Conservation (phyloP, 495 filamentous ascomycete species). For the Xylaria castorea region DNA sequence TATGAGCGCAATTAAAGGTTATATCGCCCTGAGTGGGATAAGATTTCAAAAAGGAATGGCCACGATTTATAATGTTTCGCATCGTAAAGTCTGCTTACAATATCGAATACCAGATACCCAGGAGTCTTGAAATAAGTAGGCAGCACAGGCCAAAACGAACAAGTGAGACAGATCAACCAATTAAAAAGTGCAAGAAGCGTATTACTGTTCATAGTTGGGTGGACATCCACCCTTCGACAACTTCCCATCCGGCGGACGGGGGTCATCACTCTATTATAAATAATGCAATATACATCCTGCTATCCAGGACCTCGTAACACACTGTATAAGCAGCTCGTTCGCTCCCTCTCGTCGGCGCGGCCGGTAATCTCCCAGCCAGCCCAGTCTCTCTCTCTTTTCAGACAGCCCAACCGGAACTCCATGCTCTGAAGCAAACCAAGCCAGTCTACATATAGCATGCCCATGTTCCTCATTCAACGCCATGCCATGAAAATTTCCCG, state of each 20-base stretch:
- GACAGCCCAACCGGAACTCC: slow-evolving; percentile 6
- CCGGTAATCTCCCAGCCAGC: background rate
- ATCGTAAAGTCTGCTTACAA: too few relatives aligned
- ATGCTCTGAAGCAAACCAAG: slow-evolving; percentile 10
- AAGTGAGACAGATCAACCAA: background rate
- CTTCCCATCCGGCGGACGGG: background rate
- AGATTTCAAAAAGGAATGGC: too few relatives aligned
- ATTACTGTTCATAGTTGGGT: background rate
- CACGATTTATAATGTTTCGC: too few relatives aligned
- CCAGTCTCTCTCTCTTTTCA: background rate
- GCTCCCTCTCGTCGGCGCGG: background rate
- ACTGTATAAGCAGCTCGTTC: background rate
- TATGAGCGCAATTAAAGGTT: too few relatives aligned
- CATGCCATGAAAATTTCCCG: background rate
- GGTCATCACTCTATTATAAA: slow-evolving; percentile 2
- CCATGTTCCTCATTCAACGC: slow-evolving; percentile 11
- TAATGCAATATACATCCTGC: background rate
- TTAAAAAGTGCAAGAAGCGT: background rate
- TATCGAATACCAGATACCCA: too few relatives aligned
- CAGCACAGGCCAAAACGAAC: background rate
- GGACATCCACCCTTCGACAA: background rate
- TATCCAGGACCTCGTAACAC: background rate
- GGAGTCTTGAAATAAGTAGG: background rate
- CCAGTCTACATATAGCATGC: slow-evolving; percentile 8
- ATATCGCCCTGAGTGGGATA: too few relatives aligned